Base-by-base conservation (phyloP, 371 early-diverging fungal genomes). In the Mortierella sp. region DNA sequence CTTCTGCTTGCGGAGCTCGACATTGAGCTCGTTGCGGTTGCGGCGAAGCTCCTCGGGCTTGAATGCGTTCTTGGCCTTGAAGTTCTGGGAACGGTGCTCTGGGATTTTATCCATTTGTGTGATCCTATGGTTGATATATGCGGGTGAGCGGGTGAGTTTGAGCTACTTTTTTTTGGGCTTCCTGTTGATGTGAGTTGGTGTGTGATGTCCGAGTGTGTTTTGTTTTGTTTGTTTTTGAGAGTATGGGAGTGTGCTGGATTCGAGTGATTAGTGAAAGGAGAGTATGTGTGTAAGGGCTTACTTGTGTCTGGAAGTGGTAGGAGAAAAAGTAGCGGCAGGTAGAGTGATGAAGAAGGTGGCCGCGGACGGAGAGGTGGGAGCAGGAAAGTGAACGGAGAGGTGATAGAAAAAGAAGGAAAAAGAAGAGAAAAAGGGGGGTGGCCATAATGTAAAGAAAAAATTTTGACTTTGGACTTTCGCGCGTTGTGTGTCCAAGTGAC, bases 1-100 rank as follows among this genome's bases (percentile, higher is more conserved):
- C 93, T 98, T 98, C 89, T 97, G 96, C 89, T 96, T 97, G 77
- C 99, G 95, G 87, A 99, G 94, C 90, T 98, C 98, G 38, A 99
- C 97, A 68, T 96, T 95, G 70, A 94, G 94, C 77, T 98, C 98
- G 82, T 98, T 98, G 63, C 99, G 93, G 76, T 98, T 94, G 75
- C 98, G 95, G 76, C 99, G 93, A 51, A 97, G 89, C 87, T 99
- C 98, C 71, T 99, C 99, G 55, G 95, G 91, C 87, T 96, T 96
- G 88, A 98, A 94, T 75, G 92, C 91, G 76, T 95, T 95, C 84
- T 95, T 95, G 88, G 95, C 93, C 90, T 98, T 98, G 93, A 92
- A 98, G 58, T 94, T 91, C 76, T 89, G 91, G 73, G 94, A 92
- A 73, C 96, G 92, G 77, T 91, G 89, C 78, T 93, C 94, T 68